Evolutionary conservation across 2,329 filamentous ascomycete genomes (phyloP).

Genomic region (Dactylellina haptotyla): DNA sequence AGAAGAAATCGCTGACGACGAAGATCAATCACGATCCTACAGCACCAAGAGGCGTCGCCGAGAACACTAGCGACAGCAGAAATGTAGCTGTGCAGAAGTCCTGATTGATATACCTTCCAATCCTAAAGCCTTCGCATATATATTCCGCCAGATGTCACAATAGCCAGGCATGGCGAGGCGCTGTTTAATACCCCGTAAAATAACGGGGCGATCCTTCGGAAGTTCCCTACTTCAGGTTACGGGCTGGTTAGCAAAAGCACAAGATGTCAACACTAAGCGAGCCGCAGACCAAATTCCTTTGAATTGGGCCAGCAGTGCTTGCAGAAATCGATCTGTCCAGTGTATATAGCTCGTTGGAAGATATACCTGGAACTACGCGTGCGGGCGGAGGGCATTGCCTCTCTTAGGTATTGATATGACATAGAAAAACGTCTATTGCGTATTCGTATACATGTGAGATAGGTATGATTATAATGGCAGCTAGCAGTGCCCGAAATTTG

Average conservation of each 20-base stretch:
- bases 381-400: neutral
- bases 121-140: constrained; percentile 3
- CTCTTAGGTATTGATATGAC: neutral
- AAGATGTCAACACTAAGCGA: constrained; percentile 53
- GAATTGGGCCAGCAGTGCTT: neutral
- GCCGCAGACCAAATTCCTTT: neutral
- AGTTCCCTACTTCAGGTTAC: constrained; percentile 20
- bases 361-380: neutral
- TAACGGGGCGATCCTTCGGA: constrained; percentile 6
- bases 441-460: too few relatives aligned
- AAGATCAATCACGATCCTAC: too few relatives aligned
- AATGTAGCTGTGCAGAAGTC: neutral
- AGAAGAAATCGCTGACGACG: too few relatives aligned
- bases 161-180: constrained; percentile 9
- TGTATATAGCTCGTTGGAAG: neutral
- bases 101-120: constrained; percentile 8
- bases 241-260: constrained; percentile 39
- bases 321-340: neutral
- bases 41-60: too few relatives aligned
- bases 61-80: too few relatives aligned
- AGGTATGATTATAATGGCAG: too few relatives aligned
- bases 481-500: too few relatives aligned
- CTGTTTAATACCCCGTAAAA: constrained; percentile 8
- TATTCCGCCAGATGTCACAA: constrained; percentile 18
- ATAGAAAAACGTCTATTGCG: too few relatives aligned